These are phyloP conservation scores for Coniferiporia weirii DNA, from an alignment of 1,284 basidiomycete species.

Conservation along the genomic window DNA sequence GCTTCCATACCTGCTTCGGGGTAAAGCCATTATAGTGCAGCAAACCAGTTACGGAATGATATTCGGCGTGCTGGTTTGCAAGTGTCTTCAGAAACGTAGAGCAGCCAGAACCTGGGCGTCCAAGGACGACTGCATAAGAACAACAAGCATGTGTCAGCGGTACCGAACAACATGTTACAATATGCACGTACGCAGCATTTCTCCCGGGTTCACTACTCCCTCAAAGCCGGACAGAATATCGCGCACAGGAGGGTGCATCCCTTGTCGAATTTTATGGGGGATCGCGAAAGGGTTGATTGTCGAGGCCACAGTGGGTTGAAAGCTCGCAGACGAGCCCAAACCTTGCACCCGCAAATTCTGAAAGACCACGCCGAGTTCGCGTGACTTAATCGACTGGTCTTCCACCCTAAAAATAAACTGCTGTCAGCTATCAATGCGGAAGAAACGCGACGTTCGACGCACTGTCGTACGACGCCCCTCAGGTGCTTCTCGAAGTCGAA, in stretches of 20 bases:
- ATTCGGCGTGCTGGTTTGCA: slow-evolving; percentile 34
- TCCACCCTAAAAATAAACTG: background rate
- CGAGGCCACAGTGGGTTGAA: slow-evolving; percentile 25
- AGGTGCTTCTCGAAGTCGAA: slow-evolving; percentile 15
- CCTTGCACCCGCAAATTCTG: slow-evolving; percentile 24
- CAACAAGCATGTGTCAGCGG: slow-evolving; percentile 1
- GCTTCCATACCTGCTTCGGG: slow-evolving; percentile 21
- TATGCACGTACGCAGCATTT: slow-evolving; percentile 31
- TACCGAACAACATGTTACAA: background rate
- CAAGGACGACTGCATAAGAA: slow-evolving; percentile 30
- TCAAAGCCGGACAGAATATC: slow-evolving; percentile 30
- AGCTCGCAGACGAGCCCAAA: slow-evolving; percentile 20
- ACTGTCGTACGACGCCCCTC: slow-evolving; percentile 8
- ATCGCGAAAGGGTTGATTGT: slow-evolving; percentile 20
- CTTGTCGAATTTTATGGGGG: slow-evolving; percentile 13
- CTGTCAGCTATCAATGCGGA: background rate
- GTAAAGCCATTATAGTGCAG: slow-evolving; percentile 33
- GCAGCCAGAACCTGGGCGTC: slow-evolving; percentile 37
- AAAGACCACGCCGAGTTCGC: slow-evolving; percentile 20
- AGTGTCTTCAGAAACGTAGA: slow-evolving; percentile 37
- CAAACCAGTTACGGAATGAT: slow-evolving; percentile 30
- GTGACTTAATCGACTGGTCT: slow-evolving; percentile 4
- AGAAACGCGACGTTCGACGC: background rate
- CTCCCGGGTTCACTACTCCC: slow-evolving; percentile 32
- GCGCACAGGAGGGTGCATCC: slow-evolving; percentile 23